Evolutionary conservation across 202 grass and related monocot species (phyloP), one percentile per base, ranked within the genome.

Genomic region (Zoysia matrella): DNA sequence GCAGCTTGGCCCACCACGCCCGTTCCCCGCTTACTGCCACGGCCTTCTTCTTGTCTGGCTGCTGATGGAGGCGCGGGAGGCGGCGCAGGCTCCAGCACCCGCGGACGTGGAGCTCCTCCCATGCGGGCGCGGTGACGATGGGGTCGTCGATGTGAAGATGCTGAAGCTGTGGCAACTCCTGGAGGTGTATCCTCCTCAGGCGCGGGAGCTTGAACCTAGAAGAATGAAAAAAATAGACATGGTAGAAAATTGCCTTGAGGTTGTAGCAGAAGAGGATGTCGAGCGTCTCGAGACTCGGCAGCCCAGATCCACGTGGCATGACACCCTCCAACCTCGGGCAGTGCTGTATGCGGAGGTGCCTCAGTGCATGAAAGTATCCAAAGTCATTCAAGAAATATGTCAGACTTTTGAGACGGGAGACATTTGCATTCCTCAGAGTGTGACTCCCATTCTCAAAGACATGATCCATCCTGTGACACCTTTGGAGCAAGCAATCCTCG

Each of bases 181-280:
- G 82, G 11, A 84, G 73, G 1, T 3, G 7, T 6, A 84, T 62
- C 54, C 6, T 52, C 0, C 13, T 36, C 1, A 84, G 65, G 11
- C 11, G 5, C 0, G 15, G 53, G 10, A 76, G 53, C 0, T 67
- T 0, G 12, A 8, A 40, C 2, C 0, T 0, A 69, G 0, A 0
- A 36, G 0, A 0, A 14, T 0, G 36, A 8, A 0, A 13, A 4
- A n/a, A n/a, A n/a, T n/a, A 22, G 22, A 22, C 22, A 22, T 22
- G 0, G 22, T 22, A 22, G 22, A 22, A 22, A 22, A 22, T 22
- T 22, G 22, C 22, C 22, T 22, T 22, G 22, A 22, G 52, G 2
- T 80, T 74, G 69, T 73, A 74, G 84, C 84, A 86, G 45, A 68
- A 86, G 10, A 73, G 0, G 50, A 85, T 74, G 60, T 60, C 43